Evolutionary conservation across 2,329 filamentous ascomycete species (phyloP).

Genomic region (Fusarium torulosum): DNA sequence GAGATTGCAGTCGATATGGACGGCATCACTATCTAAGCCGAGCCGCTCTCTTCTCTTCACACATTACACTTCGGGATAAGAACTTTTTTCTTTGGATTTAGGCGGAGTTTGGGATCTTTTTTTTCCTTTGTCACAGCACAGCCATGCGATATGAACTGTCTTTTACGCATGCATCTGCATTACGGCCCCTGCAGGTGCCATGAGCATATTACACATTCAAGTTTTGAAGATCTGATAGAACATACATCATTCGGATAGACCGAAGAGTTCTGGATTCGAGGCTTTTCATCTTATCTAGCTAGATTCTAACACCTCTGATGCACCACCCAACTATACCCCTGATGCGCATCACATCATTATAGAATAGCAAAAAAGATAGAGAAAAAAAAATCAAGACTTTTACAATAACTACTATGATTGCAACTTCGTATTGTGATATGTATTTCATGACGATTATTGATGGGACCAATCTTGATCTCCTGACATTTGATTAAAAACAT

Average conservation of each 20-base stretch:
- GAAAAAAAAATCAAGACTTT: conserved; percentile 22
- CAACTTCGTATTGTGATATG: background rate
- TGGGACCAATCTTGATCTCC: too few species aligned
- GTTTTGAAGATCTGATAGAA: conserved; percentile 20
- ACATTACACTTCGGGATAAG: conserved; percentile 9
- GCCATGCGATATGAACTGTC: conserved; percentile 26
- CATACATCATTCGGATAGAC: conserved; percentile 32
- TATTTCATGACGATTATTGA: background rate
- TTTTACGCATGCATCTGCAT: conserved; percentile 38
- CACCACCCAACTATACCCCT: conserved; percentile 47
- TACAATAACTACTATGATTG: background rate
- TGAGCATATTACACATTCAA: conserved; percentile 13
- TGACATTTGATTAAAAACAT: too few species aligned
- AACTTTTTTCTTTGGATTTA: background rate
- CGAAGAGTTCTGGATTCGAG: conserved; percentile 26
- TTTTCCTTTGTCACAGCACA: conserved; percentile 32
- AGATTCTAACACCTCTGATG: conserved; percentile 40
- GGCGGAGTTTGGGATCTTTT: conserved; percentile 12
- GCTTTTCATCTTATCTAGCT: conserved; percentile 33
- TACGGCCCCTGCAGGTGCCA: conserved; percentile 36
- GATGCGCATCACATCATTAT: conserved; percentile 50
- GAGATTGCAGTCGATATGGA: conserved; percentile 46
- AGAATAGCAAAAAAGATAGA: conserved; percentile 37
- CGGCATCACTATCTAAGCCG: conserved; percentile 41
- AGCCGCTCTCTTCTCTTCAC: conserved; percentile 12